phyloP scores from a whole-genome alignment of 768 basidiomycete genomes.

The Leccinum longicurvipes region DNA sequence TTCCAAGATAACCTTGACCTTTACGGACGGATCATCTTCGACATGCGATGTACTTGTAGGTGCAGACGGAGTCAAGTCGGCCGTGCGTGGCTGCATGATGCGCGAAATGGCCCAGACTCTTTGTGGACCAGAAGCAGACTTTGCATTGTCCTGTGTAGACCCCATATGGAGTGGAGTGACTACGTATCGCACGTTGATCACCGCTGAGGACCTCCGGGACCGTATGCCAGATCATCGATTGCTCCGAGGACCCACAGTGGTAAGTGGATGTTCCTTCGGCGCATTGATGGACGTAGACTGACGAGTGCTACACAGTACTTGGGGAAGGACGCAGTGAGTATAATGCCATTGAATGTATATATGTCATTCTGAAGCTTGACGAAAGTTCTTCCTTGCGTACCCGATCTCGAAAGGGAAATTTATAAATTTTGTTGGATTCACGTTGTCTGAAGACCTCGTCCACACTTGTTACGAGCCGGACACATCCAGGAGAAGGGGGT shows the following conservation, averaged over 20 bases:
- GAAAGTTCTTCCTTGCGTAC: conserved; percentile 59
- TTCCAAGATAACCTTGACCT: conserved; percentile 43
- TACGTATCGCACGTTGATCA: conserved; percentile 59
- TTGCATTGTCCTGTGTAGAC: conserved; percentile 41
- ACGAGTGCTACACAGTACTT: conserved; percentile 43
- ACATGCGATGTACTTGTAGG: conserved; percentile 65
- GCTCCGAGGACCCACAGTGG: conserved; percentile 46
- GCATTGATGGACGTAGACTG: background rate
- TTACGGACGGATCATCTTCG: conserved; percentile 58
- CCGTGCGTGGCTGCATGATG: conserved; percentile 39
- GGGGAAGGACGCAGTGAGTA: conserved; percentile 47
- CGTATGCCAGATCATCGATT: conserved; percentile 46
- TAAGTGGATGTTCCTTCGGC: conserved; percentile 25
- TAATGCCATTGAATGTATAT: background rate
- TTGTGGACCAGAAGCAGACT: conserved; percentile 39
- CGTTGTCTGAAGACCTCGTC: conserved; percentile 50
- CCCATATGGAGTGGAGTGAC: conserved; percentile 58
- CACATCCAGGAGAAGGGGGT: conserved; percentile 10
- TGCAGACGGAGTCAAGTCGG: conserved; percentile 63
- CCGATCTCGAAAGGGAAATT: conserved; percentile 54
- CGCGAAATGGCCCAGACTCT: conserved; percentile 29
- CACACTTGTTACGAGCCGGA: conserved; percentile 36
- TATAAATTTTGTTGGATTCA: conserved; percentile 63
- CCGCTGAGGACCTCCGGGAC: conserved; percentile 43
- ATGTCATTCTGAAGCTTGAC: background rate